Evolutionary conservation across 768 basidiomycete genomes (phyloP).

Genomic region (Hericium coralloides): DNA sequence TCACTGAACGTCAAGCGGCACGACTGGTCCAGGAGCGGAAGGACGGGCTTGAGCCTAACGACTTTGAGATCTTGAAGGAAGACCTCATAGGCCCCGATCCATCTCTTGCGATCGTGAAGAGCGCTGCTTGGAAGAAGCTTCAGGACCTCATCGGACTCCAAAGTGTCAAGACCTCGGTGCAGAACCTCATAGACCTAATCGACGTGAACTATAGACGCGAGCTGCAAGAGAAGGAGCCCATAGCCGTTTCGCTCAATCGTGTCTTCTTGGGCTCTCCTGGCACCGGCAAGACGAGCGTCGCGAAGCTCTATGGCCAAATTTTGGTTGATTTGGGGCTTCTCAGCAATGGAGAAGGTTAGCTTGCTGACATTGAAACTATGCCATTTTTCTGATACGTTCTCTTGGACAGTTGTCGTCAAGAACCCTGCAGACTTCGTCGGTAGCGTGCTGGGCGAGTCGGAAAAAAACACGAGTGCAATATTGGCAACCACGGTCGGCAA

Average conservation of each 20-base stretch:
- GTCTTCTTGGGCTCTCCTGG: constrained; percentile 63
- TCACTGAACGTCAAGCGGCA: constrained; percentile 44
- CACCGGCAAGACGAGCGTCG: constrained; percentile 66
- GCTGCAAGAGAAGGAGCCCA: constrained; percentile 42
- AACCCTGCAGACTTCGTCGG: constrained; percentile 69
- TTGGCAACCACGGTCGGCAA: constrained; percentile 51
- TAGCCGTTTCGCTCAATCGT: constrained; percentile 50
- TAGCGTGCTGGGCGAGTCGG: constrained; percentile 46
- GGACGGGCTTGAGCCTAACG: constrained; percentile 32
- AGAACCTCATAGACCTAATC: constrained; percentile 36
- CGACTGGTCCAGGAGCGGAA: constrained; percentile 35
- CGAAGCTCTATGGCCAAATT: constrained; percentile 56
- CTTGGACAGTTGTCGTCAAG: constrained; percentile 45
- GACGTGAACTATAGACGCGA: constrained; percentile 53
- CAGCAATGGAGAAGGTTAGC: constrained; percentile 63
- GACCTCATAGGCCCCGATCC: constrained; percentile 65
- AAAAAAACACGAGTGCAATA: constrained; percentile 56
- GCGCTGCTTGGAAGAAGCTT: constrained; percentile 42
- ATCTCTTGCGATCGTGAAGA: constrained; percentile 34
- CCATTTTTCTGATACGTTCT: not conserved
- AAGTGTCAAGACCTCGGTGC: constrained; percentile 47
- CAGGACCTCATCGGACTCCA: constrained; percentile 45
- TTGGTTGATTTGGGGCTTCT: constrained; percentile 52
- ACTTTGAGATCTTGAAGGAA: constrained; percentile 41
- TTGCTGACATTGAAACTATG: not conserved